Evolutionary conservation across 225 moss, liverwort and hornwort species (phyloP), one percentile per base, ranked within the genome.

Genomic region (Pseudoscleropodium purum): DNA sequence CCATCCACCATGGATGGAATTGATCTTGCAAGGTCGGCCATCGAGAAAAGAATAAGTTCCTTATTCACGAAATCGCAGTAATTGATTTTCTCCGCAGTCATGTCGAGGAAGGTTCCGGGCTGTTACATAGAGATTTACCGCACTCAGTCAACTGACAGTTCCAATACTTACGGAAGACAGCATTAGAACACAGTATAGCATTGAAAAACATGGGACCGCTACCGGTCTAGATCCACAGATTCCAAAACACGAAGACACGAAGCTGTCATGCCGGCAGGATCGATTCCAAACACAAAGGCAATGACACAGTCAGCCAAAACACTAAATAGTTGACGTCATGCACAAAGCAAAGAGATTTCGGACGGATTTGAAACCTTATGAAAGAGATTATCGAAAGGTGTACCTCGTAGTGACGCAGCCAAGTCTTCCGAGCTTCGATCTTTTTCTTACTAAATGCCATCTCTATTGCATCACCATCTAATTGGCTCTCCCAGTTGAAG

Each of bases 401-500:
- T 91, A 99, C 99, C 96, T 97, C 96, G 80, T 94, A 99, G 45
- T 95, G 99, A 33, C 99, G 97, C 78, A 99, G 84, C 99, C 99
- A 99, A 15, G 96, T 96, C 88, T 99, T 99, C 49, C 99, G 96
- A 74, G 96, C 97, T 70, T 99, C 97, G 5, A 99, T 91, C 80
- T 99, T 99, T 90, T 99, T 99, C 93, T 99, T 99, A 86, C 99
- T 99, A 84, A 99, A 99, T 10, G 99, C 99, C 99, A 99, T 99
- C 90, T 99, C 99, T 70, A 99, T 99, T 30, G 99, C 99, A 77
- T 99, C 99, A 43, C 99, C 96, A 85, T 99, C 99, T 88, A 92
- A 89, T 86, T 97, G 85, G 79, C 94, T 94, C 18, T 89, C 93
- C 99, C 99, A 99, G 59, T 83, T 60, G 81, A 99, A 97, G 82